phyloP scores from a whole-genome alignment of 495 filamentous ascomycete genomes.

The Monascus purpureus region DNA sequence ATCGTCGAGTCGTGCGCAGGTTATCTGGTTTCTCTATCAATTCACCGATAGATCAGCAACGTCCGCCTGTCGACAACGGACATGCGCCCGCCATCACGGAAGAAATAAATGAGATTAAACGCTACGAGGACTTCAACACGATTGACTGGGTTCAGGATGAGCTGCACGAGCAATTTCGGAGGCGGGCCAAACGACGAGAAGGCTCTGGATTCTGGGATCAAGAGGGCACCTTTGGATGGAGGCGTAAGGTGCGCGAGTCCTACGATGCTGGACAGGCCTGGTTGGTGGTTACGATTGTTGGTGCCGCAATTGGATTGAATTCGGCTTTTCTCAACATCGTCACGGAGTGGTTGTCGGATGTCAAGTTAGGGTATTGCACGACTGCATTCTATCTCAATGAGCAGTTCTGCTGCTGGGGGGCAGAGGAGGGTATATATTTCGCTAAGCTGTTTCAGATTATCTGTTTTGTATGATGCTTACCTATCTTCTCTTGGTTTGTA shows the following conservation, averaged over 20 bases:
- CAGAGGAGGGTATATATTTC: conserved; percentile 55
- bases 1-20: conserved; percentile 48
- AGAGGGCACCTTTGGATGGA: conserved; percentile 62
- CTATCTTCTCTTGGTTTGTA: conserved; percentile 11
- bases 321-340: conserved; percentile 90
- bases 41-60: conserved; percentile 43
- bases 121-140: conserved; percentile 96
- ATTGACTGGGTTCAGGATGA: conserved; percentile 99
- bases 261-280: conserved; percentile 97
- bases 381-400: conserved; percentile 97
- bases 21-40: conserved; percentile 55
- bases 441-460: neutral
- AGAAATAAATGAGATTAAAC: conserved; percentile 94
- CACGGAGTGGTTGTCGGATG: conserved; percentile 92
- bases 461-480: neutral
- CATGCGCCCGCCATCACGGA: conserved; percentile 60
- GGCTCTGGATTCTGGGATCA: conserved; percentile 63
- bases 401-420: conserved; percentile 96
- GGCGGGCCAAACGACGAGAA: conserved; percentile 59
- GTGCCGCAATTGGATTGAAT: conserved; percentile 82
- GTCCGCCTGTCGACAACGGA: conserved; percentile 17
- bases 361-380: conserved; percentile 86
- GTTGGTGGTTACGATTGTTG: conserved; percentile 94
- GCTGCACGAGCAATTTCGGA: conserved; percentile 70
- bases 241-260: conserved; percentile 66